These are phyloP conservation scores for Aspergillus wentii DNA, from an alignment of 495 filamentous ascomycete genomes.

Conservation along the genomic window DNA sequence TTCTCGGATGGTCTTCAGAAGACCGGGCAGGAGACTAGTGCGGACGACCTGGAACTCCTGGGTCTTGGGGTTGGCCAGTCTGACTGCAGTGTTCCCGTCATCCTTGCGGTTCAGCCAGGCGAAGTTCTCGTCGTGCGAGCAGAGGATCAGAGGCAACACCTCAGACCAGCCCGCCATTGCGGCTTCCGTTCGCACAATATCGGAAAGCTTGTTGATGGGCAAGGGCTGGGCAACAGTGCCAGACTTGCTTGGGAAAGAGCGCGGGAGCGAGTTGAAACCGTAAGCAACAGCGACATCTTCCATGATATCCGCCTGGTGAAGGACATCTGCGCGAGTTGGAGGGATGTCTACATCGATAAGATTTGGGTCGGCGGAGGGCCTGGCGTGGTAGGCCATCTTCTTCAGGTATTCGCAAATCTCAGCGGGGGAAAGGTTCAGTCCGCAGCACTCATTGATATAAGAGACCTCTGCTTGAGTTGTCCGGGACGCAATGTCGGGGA, in stretches of 20 bases:
- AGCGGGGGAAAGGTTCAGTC: constrained; percentile 64
- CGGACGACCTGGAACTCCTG: constrained; percentile 95
- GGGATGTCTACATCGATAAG: constrained; percentile 78
- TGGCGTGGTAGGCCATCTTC: constrained; percentile 80
- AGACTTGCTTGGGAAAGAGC: constrained; percentile 73
- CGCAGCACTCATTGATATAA: constrained; percentile 90
- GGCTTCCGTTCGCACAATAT: constrained; percentile 85
- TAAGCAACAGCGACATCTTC: constrained; percentile 95
- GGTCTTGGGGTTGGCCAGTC: constrained; percentile 92
- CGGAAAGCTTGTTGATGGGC: constrained; percentile 86
- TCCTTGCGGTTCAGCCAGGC: constrained; percentile 90
- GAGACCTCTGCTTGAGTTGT: constrained; percentile 75
- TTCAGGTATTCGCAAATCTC: constrained; percentile 70
- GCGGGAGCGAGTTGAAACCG: constrained; percentile 91
- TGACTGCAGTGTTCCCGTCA: constrained; percentile 79
- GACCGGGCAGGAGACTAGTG: constrained; percentile 79
- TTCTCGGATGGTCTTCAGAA: constrained; percentile 92
- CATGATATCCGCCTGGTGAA: constrained; percentile 98
- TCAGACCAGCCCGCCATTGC: constrained; percentile 96
- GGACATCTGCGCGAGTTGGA: constrained; percentile 85
- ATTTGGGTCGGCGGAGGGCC: constrained; percentile 59
- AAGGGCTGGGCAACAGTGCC: constrained; percentile 84
- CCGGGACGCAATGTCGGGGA: constrained; percentile 72
- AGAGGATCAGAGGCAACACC: constrained; percentile 93
- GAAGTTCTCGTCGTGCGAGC: constrained; percentile 98